Evolutionary conservation across 192 early-diverging fungal species (phyloP).

Genomic region (Cetraspora pellucida): DNA sequence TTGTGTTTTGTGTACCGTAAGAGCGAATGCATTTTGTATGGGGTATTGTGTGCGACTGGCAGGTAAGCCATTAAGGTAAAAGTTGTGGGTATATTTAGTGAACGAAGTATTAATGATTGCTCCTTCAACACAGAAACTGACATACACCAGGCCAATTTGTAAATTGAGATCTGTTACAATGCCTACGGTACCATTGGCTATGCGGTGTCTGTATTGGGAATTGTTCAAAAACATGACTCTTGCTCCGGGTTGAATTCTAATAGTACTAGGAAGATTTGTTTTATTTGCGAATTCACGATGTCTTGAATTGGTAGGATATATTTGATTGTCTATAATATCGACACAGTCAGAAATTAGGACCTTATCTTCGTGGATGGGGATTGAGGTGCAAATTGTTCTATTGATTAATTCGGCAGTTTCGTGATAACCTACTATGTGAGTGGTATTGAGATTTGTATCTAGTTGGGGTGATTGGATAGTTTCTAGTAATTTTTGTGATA

Average conservation of each 20-base stretch:
- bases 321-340: background rate
- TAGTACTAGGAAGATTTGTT: background rate
- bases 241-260: background rate
- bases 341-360: background rate
- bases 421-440: background rate
- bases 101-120: background rate
- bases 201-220: background rate
- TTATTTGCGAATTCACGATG: background rate
- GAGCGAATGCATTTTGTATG: conserved; percentile 20
- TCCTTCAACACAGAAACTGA: background rate
- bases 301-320: too few relatives aligned
- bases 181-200: conserved; percentile 11
- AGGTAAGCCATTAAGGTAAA: background rate
- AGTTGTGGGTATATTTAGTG: background rate
- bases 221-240: conserved; percentile 10
- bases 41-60: background rate
- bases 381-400: background rate
- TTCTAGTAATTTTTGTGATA: background rate
- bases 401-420: background rate
- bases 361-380: background rate
- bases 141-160: background rate
- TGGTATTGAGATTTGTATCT: background rate
- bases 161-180: background rate
- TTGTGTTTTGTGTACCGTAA: conserved; percentile 32
- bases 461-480: background rate